Conservation (phyloP, 148 eudicot species). For the Vaccinium corymbosum region DNA sequence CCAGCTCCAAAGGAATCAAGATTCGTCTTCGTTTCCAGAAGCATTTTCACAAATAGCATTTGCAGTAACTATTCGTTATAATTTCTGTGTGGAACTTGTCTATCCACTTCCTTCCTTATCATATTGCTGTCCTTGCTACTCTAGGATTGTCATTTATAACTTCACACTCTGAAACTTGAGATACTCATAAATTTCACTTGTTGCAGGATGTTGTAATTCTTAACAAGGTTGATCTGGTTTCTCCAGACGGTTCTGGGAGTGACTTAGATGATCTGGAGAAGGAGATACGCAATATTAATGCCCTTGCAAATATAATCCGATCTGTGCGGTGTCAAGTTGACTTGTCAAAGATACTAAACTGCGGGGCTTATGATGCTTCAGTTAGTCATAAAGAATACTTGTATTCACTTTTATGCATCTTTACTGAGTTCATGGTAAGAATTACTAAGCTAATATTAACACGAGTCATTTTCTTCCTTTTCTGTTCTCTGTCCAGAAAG, state of each 20-base stretch:
- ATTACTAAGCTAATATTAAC: not conserved
- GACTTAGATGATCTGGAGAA: slow-evolving; percentile 73
- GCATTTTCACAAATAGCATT: slow-evolving; percentile 90
- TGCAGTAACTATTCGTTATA: slow-evolving; percentile 53
- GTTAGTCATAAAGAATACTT: slow-evolving; percentile 37
- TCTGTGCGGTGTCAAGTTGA: slow-evolving; percentile 92
- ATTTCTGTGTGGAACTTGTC: slow-evolving; percentile 11
- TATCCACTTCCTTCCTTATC: not conserved
- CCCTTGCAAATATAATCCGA: slow-evolving; percentile 66
- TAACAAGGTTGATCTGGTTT: slow-evolving; percentile 84
- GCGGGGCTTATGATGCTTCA: slow-evolving; percentile 76
- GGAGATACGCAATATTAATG: slow-evolving; percentile 77
- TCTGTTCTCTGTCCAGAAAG: slow-evolving; percentile 46
- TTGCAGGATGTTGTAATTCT: slow-evolving; percentile 86
- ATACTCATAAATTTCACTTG: slow-evolving; percentile 18
- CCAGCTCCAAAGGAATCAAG: slow-evolving; percentile 66
- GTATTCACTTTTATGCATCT: slow-evolving; percentile 1
- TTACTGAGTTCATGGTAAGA: not conserved
- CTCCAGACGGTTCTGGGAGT: slow-evolving; percentile 56
- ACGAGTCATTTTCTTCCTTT: slow-evolving; percentile 3
- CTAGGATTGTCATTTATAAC: not conserved
- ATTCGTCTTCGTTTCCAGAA: slow-evolving; percentile 87
- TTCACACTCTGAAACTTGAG: not conserved
- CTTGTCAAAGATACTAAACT: slow-evolving; percentile 69
- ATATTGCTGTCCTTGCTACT: not conserved